These are phyloP conservation scores for Pezicula neosporulosa DNA, from an alignment of 2,329 filamentous ascomycete species.

Conservation along the genomic window DNA sequence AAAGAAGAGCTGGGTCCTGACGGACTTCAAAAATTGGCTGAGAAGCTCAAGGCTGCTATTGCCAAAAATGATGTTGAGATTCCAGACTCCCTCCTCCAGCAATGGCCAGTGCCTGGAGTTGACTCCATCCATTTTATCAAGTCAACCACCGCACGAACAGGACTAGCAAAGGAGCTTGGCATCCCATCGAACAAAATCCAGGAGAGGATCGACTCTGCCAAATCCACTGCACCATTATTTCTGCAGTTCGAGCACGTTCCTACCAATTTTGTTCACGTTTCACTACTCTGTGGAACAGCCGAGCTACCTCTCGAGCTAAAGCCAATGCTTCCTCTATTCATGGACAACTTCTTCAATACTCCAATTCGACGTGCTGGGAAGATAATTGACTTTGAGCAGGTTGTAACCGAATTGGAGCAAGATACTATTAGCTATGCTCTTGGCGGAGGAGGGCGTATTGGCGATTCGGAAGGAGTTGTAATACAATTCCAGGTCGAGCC, in stretches of 20 bases:
- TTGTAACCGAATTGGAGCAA: slow-evolving; percentile 85
- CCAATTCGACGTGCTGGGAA: slow-evolving; percentile 76
- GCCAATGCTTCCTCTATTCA: slow-evolving; percentile 80
- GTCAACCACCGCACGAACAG: slow-evolving; percentile 79
- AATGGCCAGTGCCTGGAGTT: slow-evolving; percentile 77
- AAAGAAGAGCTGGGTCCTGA: slow-evolving; percentile 78
- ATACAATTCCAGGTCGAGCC: slow-evolving; percentile 84
- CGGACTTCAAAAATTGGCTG: slow-evolving; percentile 70
- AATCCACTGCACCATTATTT: slow-evolving; percentile 68
- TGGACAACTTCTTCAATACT: slow-evolving; percentile 91
- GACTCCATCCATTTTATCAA: slow-evolving; percentile 95
- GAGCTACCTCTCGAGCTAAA: slow-evolving; percentile 77
- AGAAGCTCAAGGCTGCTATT: slow-evolving; percentile 79
- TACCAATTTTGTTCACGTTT: slow-evolving; percentile 87
- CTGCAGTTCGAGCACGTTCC: slow-evolving; percentile 96
- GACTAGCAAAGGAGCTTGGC: slow-evolving; percentile 70
- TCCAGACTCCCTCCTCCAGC: slow-evolving; percentile 74
- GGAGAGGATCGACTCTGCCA: slow-evolving; percentile 67
- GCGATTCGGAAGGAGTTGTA: slow-evolving; percentile 77
- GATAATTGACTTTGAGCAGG: slow-evolving; percentile 81
- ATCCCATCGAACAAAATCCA: slow-evolving; percentile 67
- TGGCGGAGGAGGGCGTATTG: slow-evolving; percentile 62
- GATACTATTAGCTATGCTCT: slow-evolving; percentile 86
- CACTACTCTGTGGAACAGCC: slow-evolving; percentile 75
- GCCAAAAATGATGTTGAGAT: slow-evolving; percentile 85